These are phyloP conservation scores for Arthrobotrys musiformis DNA, from an alignment of 2,329 filamentous ascomycete species.

Conservation along the genomic window DNA sequence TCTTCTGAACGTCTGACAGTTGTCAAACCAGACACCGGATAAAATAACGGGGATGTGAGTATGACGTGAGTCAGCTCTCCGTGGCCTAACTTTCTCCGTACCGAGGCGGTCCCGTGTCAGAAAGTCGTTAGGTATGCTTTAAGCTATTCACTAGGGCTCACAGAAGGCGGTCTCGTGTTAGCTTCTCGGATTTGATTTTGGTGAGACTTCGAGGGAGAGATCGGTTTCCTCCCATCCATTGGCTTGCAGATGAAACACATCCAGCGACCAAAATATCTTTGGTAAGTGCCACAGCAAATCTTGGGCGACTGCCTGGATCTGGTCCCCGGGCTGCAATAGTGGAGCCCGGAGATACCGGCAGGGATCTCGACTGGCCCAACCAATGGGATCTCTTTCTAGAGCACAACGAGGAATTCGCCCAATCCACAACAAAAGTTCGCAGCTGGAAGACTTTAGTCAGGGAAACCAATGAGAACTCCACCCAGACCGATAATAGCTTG, in stretches of 20 bases:
- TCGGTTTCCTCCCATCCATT: slow-evolving; percentile 29
- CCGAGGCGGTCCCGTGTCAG: slow-evolving; percentile 14
- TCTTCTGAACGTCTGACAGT: slow-evolving; percentile 24
- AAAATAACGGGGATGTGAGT: slow-evolving; percentile 33
- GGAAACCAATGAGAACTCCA: slow-evolving; percentile 1
- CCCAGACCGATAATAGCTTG: background rate
- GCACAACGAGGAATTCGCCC: slow-evolving; percentile 6
- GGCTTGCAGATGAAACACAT: slow-evolving; percentile 37
- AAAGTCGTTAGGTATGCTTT: background rate
- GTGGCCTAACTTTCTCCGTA: slow-evolving; percentile 30
- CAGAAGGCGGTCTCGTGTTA: slow-evolving; percentile 20
- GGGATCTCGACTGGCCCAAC: slow-evolving; percentile 1
- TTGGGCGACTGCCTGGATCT: slow-evolving; percentile 9
- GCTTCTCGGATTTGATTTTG: slow-evolving; percentile 27
- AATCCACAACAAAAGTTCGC: slow-evolving; percentile 25
- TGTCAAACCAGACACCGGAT: slow-evolving; percentile 34
- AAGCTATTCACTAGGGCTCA: slow-evolving; percentile 4
- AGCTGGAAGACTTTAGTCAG: slow-evolving; percentile 6
- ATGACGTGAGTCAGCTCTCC: slow-evolving; percentile 44
- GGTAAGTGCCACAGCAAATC: slow-evolving; percentile 22
- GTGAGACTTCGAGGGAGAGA: background rate
- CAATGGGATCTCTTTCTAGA: slow-evolving; percentile 2
- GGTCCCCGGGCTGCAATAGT: slow-evolving; percentile 22
- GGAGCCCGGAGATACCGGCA: slow-evolving; percentile 27
- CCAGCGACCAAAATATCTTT: slow-evolving; percentile 20